These are phyloP conservation scores for Pouteria campechiana DNA, from an alignment of 179 eudicot genomes.

Conservation along the genomic window DNA sequence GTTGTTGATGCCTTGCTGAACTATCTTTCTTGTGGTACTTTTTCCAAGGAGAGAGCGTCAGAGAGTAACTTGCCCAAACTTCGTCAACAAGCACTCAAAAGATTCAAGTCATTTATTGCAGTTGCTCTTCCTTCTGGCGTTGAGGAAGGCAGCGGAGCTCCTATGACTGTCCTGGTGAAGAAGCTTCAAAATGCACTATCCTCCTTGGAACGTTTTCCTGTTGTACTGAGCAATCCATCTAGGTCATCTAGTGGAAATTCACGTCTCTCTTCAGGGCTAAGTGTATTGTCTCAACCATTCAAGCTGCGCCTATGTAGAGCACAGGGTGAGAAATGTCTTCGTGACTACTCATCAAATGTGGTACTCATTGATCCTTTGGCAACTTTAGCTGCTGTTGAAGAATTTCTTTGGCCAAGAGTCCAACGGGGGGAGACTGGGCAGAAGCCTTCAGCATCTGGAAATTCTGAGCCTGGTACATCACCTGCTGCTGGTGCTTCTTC, in stretches of 20 bases:
- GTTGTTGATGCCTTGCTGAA: constrained; percentile 66
- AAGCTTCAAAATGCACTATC: constrained; percentile 92
- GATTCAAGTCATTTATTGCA: constrained; percentile 71
- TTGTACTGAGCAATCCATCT: constrained; percentile 77
- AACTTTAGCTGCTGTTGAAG: constrained; percentile 92
- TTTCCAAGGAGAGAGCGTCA: constrained; percentile 66
- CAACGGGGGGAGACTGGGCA: constrained; percentile 83
- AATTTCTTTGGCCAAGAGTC: constrained; percentile 89
- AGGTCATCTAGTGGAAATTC: constrained; percentile 75
- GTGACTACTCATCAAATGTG: constrained; percentile 92
- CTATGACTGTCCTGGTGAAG: constrained; percentile 67
- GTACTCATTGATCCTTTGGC: constrained; percentile 97
- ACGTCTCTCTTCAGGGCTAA: constrained; percentile 78
- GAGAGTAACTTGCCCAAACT: constrained; percentile 70
- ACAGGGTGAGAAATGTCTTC: constrained; percentile 83
- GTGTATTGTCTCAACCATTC: constrained; percentile 86
- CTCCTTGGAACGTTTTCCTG: constrained; percentile 93
- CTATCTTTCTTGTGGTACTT: constrained; percentile 84
- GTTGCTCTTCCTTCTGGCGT: constrained; percentile 51
- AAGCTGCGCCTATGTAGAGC: constrained; percentile 96
- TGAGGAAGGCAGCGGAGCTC: constrained; percentile 38
- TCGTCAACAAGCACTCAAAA: constrained; percentile 72
- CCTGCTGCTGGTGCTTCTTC: constrained; percentile 53
- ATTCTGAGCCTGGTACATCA: constrained; percentile 57
- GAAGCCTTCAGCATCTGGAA: constrained; percentile 57